Percentiles rank a stretch among this genome's conserved stretches.
These are phyloP conservation scores for Lentithecium fluviatile DNA, from an alignment of 495 filamentous ascomycete species.

Conservation along the genomic window DNA sequence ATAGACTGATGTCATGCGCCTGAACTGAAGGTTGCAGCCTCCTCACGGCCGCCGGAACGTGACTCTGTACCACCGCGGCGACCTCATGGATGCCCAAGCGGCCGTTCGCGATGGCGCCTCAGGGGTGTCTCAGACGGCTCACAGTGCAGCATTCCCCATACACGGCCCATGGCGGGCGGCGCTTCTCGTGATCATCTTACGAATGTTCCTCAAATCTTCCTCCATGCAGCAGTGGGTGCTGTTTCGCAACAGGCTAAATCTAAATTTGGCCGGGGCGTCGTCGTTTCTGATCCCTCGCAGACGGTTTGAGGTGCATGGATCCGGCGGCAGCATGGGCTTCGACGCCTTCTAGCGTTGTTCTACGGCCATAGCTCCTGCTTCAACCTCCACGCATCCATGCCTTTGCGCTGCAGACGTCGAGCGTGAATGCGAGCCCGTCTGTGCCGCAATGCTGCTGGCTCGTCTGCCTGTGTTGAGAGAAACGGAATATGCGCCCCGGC, in stretches of 20 bases:
- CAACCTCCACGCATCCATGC: slow-evolving; percentile 11
- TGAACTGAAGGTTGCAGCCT: neutral
- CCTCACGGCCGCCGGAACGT: neutral
- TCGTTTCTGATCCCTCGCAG: neutral
- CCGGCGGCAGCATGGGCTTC: slow-evolving; percentile 14
- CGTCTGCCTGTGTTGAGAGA: neutral
- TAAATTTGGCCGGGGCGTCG: slow-evolving; percentile 9
- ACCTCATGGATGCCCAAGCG: neutral
- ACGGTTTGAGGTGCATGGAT: slow-evolving; percentile 1
- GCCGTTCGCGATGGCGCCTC: neutral
- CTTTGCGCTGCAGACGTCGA: slow-evolving; percentile 1
- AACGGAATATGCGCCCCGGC: too few relatives aligned
- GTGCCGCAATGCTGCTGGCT: slow-evolving; percentile 5
- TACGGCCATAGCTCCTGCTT: slow-evolving; percentile 4
- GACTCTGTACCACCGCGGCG: neutral
- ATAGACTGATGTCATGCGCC: slow-evolving; percentile 1
- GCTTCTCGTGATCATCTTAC: too few relatives aligned
- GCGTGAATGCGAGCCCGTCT: neutral
- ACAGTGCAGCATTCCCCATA: too few relatives aligned
- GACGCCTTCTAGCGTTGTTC: slow-evolving; percentile 34
- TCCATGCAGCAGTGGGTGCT: too few relatives aligned
- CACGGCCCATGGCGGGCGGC: too few relatives aligned
- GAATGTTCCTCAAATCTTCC: too few relatives aligned
- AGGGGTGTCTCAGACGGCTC: slow-evolving; percentile 20
- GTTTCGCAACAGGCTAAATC: slow-evolving; percentile 35